Base-by-base conservation (phyloP, 805 yeast genomes). In the Diddensiella transvaalensis region DNA sequence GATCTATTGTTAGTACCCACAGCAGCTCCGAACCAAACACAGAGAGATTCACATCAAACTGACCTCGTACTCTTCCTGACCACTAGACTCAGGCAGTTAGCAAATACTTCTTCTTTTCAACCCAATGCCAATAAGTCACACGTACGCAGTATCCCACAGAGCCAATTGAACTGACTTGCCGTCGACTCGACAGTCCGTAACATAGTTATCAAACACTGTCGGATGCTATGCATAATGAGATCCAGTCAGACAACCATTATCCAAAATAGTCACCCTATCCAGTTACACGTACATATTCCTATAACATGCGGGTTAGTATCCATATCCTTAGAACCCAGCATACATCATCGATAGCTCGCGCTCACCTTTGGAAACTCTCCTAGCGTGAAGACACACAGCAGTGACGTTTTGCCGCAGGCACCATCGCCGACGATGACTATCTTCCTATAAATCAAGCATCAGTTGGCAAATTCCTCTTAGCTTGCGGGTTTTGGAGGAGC, bases 401-500 rank as follows among this genome's bases (percentile, higher is more conserved):
- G 70, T 1, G 96, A 88, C 0, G 96, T 89, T 67, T 89, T 89
- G 8, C 96, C 96, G 66, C 96, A 87, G 1, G 95, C 96, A 46
- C 96, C 96, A 67, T 89, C 96, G 21, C 96, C 96, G 8, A 89
- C 93, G 40, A 89, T 89, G 36, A 89, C 96, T 21, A 89, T 71
- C 63, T 89, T 89, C 59, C 96, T 74, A 55, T 77, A 44, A n/a
- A n/a, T n/a, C n/a, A n/a, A n/a, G n/a, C n/a, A n/a, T n/a, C n/a
- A n/a, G n/a, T n/a, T n/a, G n/a, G n/a, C n/a, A n/a, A n/a, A n/a
- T n/a, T n/a, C n/a, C n/a, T 3, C 36, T 38, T 30, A 38, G 45
- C 22, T n/a, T n/a, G n/a, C 22, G 26, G 32, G n/a, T 22, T 46
- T 8, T 44, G n/a, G n/a, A n/a, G n/a, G n/a, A n/a, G n/a, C 22